Conservation (phyloP, 345 rosid genomes). For the Eucalyptus urophylla region DNA sequence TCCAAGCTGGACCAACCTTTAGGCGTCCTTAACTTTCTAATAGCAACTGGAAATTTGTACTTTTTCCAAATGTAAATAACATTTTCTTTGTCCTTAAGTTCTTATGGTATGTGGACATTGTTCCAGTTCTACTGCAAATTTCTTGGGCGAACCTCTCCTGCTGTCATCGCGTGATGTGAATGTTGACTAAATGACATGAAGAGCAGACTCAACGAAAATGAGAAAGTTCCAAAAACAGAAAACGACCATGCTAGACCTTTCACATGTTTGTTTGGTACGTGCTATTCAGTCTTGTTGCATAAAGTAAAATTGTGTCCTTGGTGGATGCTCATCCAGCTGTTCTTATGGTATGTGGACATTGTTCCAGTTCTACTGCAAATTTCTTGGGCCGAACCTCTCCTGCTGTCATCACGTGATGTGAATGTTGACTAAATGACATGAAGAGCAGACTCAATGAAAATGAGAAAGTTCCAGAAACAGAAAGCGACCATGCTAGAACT, state of each 20-base stretch:
- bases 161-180: constrained; percentile 62
- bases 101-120: constrained; percentile 65
- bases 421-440: too few species aligned
- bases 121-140: constrained; percentile 82
- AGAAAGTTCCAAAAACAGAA: background rate
- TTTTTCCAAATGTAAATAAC: background rate
- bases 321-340: too few species aligned
- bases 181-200: background rate
- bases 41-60: background rate
- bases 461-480: too few species aligned
- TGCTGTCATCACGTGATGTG: too few species aligned
- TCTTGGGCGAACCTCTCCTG: constrained; percentile 76
- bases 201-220: background rate
- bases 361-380: too few species aligned
- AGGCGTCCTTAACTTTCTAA: background rate
- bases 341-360: too few species aligned
- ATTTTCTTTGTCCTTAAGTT: background rate
- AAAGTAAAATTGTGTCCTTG: too few species aligned
- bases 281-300: too few species aligned
- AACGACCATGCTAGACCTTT: background rate
- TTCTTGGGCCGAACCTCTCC: too few species aligned
- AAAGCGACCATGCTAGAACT: too few species aligned
- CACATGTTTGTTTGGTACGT: background rate
- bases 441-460: too few species aligned
- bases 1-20: background rate